Evolutionary conservation across 2,329 filamentous ascomycete genomes (phyloP).

Genomic region (Pestalotiopsis sp.): DNA sequence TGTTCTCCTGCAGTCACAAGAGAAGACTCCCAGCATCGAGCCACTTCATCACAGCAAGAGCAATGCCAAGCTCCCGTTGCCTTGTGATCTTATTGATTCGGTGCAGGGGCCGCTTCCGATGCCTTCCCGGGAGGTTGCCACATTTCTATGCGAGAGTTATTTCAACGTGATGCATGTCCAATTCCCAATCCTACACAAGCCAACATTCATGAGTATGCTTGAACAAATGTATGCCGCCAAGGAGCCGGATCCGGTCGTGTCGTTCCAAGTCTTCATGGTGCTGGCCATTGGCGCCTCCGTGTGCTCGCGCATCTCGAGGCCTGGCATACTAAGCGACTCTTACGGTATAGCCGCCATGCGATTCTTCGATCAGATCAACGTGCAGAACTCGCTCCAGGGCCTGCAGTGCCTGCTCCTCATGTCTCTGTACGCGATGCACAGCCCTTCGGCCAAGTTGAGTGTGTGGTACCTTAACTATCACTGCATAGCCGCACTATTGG

Average conservation of each 20-base stretch:
- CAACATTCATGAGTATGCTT: conserved; percentile 38
- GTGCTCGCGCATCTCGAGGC: conserved; percentile 43
- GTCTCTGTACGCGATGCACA: conserved; percentile 53
- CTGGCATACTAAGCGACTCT: conserved; percentile 48
- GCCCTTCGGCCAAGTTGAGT: conserved; percentile 49
- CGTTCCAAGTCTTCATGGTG: conserved; percentile 57
- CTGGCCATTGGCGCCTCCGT: conserved; percentile 51
- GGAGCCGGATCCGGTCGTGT: conserved; percentile 29
- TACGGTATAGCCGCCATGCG: conserved; percentile 51
- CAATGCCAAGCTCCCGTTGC: not conserved
- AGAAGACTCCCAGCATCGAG: conserved; percentile 20
- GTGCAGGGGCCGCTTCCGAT: conserved; percentile 15
- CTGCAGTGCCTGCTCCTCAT: conserved; percentile 50
- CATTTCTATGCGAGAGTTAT: conserved; percentile 46
- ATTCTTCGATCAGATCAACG: conserved; percentile 46
- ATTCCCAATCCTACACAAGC: conserved; percentile 52
- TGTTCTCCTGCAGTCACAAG: conserved; percentile 44
- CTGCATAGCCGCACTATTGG: conserved; percentile 52
- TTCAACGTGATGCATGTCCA: conserved; percentile 50
- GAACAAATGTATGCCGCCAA: conserved; percentile 36
- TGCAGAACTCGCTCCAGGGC: conserved; percentile 50
- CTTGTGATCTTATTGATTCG: conserved; percentile 2
- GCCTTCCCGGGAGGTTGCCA: conserved; percentile 17
- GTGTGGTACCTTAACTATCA: conserved; percentile 60
- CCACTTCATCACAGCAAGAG: not conserved